Evolutionary conservation across 495 filamentous ascomycete species (phyloP), one percentile per base, ranked within the genome.

Genomic region (Letharia lupina): DNA sequence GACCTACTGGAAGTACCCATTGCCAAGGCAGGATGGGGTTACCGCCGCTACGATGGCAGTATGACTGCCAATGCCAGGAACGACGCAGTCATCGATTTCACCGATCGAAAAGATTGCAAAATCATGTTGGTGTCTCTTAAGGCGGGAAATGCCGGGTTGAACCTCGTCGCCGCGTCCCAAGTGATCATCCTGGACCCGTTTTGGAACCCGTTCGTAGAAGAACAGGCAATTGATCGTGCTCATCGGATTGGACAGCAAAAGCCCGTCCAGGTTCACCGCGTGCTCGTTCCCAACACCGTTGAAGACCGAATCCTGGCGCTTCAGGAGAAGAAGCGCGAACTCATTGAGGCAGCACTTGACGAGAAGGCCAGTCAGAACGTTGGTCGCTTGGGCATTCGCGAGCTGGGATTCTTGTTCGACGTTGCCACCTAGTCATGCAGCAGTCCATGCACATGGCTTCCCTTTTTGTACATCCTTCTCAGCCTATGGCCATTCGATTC

Each of bases 141-240:
- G 62, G 93, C 93, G 0, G 93, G 93, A 16, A 98, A 98, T 72
- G 84, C 93, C 0, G 93, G 93, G 0, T 80, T 98, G 47, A 98
- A 98, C 73, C 83, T 98, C 28, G 87, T 88, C 11, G 86, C 86
- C n/a, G 93, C 93, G 0, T 89, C 86, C 0, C 88, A 91, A 69
- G 89, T 98, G 68, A 91, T 98, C 72, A 88, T 97, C 62, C 84
- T 95, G 64, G 93, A 98, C 69, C 93, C 93, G 0, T 96, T 96
- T 78, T 98, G 94, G 91, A 98, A 98, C 67, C 92, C 93, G 0
- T 96, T 88, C 73, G 88, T 96, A 37, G 93, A 98, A 77, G 90
- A 93, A 70, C 93, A 98, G 74, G 93, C 93, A 2, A 87, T 98
- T 64, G 94, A 96, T 75, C 90, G 93, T 47, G 91, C 93, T 5